Conservation (phyloP, 768 basidiomycete species). For the Pleurotus giganteus region DNA sequence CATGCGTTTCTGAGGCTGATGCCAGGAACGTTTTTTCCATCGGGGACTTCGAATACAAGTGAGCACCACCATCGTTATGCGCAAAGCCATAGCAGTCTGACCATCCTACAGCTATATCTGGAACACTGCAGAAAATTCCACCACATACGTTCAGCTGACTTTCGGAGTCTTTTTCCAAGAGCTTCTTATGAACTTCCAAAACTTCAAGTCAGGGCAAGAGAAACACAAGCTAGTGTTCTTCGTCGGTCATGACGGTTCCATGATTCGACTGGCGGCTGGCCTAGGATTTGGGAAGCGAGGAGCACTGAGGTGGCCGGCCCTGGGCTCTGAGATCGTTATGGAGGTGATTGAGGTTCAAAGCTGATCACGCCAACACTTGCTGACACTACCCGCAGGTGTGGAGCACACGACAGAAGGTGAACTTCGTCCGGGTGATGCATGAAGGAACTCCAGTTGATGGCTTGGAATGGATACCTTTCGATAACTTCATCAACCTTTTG, state of each 20-base stretch:
- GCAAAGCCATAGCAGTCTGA: background rate
- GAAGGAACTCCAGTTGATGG: conserved; percentile 13
- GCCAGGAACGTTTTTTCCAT: conserved; percentile 12
- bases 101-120: conserved; percentile 14
- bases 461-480: conserved; percentile 11
- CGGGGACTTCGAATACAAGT: conserved; percentile 19
- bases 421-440: conserved; percentile 15
- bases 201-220: conserved; percentile 10
- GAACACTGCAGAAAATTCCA: conserved; percentile 15
- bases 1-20: conserved; percentile 14
- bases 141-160: conserved; percentile 14
- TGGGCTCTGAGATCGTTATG: conserved; percentile 16
- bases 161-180: conserved; percentile 17
- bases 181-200: conserved; percentile 15
- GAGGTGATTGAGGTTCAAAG: conserved; percentile 10
- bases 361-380: background rate
- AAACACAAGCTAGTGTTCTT: conserved; percentile 12
- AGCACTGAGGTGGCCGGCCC: conserved; percentile 13
- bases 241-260: conserved; percentile 16
- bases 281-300: conserved; percentile 13
- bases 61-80: background rate
- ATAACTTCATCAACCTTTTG: conserved; percentile 12
- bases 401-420: background rate
- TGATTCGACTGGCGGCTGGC: conserved; percentile 14
- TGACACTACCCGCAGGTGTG: conserved; percentile 11